A percentile compares a stretch with the other conserved stretches of the same genome.
Evolutionary conservation across 106 monocot genomes (phyloP).

Genomic region (Dioscorea zingiberensis): DNA sequence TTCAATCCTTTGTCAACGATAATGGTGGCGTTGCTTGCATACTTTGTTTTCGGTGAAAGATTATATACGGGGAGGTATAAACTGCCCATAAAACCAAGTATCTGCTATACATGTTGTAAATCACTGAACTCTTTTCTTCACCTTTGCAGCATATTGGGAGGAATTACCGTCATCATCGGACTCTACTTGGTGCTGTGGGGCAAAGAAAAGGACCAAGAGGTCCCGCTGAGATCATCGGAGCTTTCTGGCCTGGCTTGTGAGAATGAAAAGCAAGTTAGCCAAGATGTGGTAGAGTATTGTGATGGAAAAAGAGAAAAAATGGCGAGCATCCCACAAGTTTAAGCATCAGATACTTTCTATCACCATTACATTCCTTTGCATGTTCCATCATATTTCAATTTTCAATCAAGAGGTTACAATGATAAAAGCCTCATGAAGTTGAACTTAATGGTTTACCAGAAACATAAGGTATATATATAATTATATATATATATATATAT

Average conservation of each 20-base stretch:
- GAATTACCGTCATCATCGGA: constrained; percentile 52
- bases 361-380: too few relatives aligned
- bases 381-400: too few relatives aligned
- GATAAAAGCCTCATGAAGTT: too few relatives aligned
- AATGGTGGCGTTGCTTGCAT: constrained; percentile 72
- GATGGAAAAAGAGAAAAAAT: not conserved
- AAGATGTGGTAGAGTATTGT: constrained; percentile 2
- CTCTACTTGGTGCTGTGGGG: constrained; percentile 80
- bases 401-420: too few relatives aligned
- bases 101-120: not conserved
- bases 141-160: constrained; percentile 72
- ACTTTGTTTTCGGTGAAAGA: constrained; percentile 69
- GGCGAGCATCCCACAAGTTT: not conserved
- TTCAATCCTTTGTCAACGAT: constrained; percentile 78
- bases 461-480: too few relatives aligned
- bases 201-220: constrained; percentile 50
- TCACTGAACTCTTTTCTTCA: not conserved
- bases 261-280: constrained; percentile 9
- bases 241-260: constrained; percentile 6
- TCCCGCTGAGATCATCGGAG: constrained; percentile 5
- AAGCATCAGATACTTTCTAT: too few relatives aligned
- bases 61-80: constrained; percentile 73
- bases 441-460: too few relatives aligned
- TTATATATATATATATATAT: too few relatives aligned
- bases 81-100: not conserved